Base-by-base conservation (phyloP, 2,329 filamentous ascomycete genomes). In the Penicillium hesseltinei region DNA sequence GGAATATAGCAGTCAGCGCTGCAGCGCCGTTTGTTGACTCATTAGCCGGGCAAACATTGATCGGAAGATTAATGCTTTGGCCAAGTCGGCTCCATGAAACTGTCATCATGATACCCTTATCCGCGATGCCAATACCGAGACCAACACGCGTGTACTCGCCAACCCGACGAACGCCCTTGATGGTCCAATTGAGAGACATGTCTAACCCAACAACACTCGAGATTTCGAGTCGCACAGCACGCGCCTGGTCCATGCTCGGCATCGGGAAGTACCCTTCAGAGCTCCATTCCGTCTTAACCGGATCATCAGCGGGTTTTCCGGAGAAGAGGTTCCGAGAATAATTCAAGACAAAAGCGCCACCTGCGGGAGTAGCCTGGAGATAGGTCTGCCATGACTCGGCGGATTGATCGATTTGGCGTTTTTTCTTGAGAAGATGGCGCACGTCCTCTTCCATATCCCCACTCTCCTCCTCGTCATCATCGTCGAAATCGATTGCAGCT, bases 11-110 rank as follows among this genome's bases (percentile, higher is more conserved):
- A 7, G 72, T 75, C 50, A 76, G 56, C 3, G 69, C 58, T 11
- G 72, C 71, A 40, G 73, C 66, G 46, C 75, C 73, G 23, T 63
- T 64, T 42, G 68, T 71, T 19, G 73, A 65, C n/a, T 69, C 47
- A 5, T 71, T 66, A 8, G 73, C 33, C 5, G 75, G 68, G 53
- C 74, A 74, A 35, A 79, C 36, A 13, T 67, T 62, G 35, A 79
- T 70, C 7, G 77, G 77, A 15, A 79, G 35, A 40, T 66, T 71
- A 52, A 79, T 70, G 10, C 56, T 68, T 56, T 79, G 77, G 5
- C 74, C 74, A 25, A 79, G 66, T 54, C 77, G 66, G 36, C 61
- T 72, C 76, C 77, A 78, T 27, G 70, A 71, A 23, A 77, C 48
- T 5, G 71, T 71, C 63, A 77, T 69, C 44, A 73, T 64, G 10